These are phyloP conservation scores for Irpex sp. DNA, from an alignment of 1,284 basidiomycete genomes.

Conservation along the genomic window DNA sequence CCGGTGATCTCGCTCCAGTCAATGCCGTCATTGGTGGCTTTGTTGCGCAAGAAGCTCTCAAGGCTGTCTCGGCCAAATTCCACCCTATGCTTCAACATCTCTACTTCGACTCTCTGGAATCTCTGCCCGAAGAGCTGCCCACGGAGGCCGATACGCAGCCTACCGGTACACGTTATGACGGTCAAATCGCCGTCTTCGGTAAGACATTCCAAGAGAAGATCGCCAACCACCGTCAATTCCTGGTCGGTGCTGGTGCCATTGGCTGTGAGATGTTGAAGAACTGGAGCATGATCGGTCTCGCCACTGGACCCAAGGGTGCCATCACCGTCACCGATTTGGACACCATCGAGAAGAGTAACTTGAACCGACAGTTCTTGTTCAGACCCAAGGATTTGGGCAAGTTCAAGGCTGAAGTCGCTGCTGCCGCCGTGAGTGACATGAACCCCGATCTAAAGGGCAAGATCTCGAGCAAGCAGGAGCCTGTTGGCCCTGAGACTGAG, in stretches of 20 bases:
- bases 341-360: conserved; percentile 98
- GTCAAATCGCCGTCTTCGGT: conserved; percentile 95
- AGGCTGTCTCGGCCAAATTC: conserved; percentile 98
- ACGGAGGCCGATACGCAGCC: conserved; percentile 87
- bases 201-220: conserved; percentile 92
- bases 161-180: conserved; percentile 83
- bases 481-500: conserved; percentile 92
- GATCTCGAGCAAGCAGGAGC: conserved; percentile 88
- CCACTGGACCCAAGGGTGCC: conserved; percentile 71
- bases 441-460: conserved; percentile 90
- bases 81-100: conserved; percentile 94
- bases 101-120: conserved; percentile 98
- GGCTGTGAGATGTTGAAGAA: conserved; percentile 99
- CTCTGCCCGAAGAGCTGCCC: conserved; percentile 72
- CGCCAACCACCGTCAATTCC: conserved; percentile 87
- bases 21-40: conserved; percentile 96
- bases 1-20: conserved; percentile 89
- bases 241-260: conserved; percentile 97
- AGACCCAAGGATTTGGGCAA: conserved; percentile 94
- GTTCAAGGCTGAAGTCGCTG: conserved; percentile 97
- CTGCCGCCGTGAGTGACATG: conserved; percentile 91
- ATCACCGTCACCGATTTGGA: conserved; percentile 98
- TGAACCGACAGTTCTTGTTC: conserved; percentile 99
- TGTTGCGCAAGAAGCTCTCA: conserved; percentile 96
- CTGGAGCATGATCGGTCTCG: conserved; percentile 99